A percentile compares a stretch with the other conserved stretches of the same genome.
These are phyloP conservation scores for Omphalotus olearius DNA, from an alignment of 1,284 basidiomycete species.

Conservation along the genomic window DNA sequence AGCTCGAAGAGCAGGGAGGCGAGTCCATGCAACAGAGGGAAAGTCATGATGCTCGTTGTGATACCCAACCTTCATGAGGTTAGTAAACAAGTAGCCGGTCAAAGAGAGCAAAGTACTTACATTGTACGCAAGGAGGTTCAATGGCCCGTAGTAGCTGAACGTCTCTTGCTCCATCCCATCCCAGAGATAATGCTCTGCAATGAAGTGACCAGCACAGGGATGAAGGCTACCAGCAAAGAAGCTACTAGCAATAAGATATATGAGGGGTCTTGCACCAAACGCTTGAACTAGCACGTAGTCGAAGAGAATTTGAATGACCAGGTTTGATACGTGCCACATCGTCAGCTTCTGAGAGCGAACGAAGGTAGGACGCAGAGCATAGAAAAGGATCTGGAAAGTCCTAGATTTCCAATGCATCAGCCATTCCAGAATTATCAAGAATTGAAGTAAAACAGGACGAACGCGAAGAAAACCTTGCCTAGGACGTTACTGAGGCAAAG, in stretches of 20 bases:
- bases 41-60: constrained; percentile 99
- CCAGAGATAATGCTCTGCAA: constrained; percentile 95
- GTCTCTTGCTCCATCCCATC: constrained; percentile 90
- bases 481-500: constrained; percentile 90
- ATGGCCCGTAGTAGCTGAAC: constrained; percentile 92
- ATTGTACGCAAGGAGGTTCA: constrained; percentile 94
- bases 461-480: constrained; percentile 98
- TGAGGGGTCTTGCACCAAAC: constrained; percentile 62
- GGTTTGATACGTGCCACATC: constrained; percentile 81
- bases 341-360: constrained; percentile 83
- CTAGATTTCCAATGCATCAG: constrained; percentile 32
- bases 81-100: background rate
- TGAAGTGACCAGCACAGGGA: constrained; percentile 96
- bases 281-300: constrained; percentile 63
- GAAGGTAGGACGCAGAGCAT: constrained; percentile 94
- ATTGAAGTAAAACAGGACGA: constrained; percentile 26
- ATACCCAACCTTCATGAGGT: constrained; percentile 78
- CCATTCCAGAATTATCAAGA: background rate
- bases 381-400: constrained; percentile 98
- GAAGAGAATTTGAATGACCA: constrained; percentile 67
- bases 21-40: constrained; percentile 93
- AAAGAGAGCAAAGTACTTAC: constrained; percentile 39
- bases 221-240: constrained; percentile 97
- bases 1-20: constrained; percentile 78
- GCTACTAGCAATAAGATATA: constrained; percentile 84